Percentiles rank a stretch among this genome's conserved stretches.
Conservation (phyloP, 805 yeast species). For the Kluyveromyces dobzhanskii region DNA sequence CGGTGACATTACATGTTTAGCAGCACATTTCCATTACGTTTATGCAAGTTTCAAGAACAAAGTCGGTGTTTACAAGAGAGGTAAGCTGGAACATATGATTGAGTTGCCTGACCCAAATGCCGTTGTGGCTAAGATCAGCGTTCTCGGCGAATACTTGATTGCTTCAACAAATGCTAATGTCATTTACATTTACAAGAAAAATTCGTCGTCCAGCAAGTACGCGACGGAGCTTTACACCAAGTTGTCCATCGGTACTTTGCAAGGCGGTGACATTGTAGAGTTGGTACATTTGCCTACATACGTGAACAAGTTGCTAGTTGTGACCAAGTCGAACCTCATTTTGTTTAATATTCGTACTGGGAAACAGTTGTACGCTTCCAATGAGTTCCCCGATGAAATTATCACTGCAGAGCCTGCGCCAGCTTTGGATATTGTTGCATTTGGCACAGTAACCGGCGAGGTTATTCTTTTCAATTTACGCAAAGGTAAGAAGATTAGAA, state of each 20-base stretch:
- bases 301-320: conserved; percentile 77
- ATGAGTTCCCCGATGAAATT: conserved; percentile 47
- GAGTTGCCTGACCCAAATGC: conserved; percentile 30
- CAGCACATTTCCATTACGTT: conserved; percentile 78
- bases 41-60: conserved; percentile 66
- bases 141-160: conserved; percentile 74
- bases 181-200: conserved; percentile 48
- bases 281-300: conserved; percentile 80
- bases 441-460: conserved; percentile 66
- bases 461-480: conserved; percentile 59
- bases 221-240: conserved; percentile 62
- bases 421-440: conserved; percentile 71
- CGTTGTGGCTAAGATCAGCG: conserved; percentile 41
- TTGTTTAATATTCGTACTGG: conserved; percentile 74
- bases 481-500: conserved; percentile 50
- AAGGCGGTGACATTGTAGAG: conserved; percentile 56
- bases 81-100: conserved; percentile 41
- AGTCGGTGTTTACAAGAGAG: conserved; percentile 78
- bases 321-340: conserved; percentile 56
- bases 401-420: conserved; percentile 79
- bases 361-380: conserved; percentile 52
- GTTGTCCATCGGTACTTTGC: conserved; percentile 43
- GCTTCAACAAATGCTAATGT: conserved; percentile 40
- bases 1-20: conserved; percentile 56
- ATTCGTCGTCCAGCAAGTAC: conserved; percentile 30